Conservation (phyloP, 2,329 filamentous ascomycete genomes). For the Daldinia sp. region DNA sequence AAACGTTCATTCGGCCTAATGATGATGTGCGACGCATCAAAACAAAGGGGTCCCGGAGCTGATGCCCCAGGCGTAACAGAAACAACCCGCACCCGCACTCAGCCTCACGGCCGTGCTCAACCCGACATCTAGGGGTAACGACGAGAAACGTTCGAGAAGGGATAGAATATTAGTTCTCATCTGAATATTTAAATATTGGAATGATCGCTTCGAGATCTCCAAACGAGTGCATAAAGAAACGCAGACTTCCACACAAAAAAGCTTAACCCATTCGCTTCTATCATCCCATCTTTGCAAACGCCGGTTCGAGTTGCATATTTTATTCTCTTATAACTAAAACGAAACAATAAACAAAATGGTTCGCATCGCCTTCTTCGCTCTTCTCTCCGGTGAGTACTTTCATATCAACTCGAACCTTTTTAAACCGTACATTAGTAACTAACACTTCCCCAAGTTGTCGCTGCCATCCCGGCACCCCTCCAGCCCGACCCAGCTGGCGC, state of each 20-base stretch:
- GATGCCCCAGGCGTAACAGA: slow-evolving; percentile 40
- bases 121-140: slow-evolving; percentile 31
- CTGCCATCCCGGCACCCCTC: slow-evolving; percentile 40
- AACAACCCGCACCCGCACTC: slow-evolving; percentile 23
- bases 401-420: background rate
- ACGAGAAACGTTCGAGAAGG: slow-evolving; percentile 25
- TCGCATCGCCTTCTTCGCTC: slow-evolving; percentile 43
- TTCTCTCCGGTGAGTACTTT: slow-evolving; percentile 45
- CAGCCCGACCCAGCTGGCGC: slow-evolving; percentile 45
- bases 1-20: slow-evolving; percentile 12
- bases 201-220: slow-evolving; percentile 38
- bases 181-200: slow-evolving; percentile 37
- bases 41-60: slow-evolving; percentile 38
- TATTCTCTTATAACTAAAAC: background rate
- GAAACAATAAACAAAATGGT: slow-evolving; percentile 48
- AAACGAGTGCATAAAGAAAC: slow-evolving; percentile 24
- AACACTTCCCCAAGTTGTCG: slow-evolving; percentile 22
- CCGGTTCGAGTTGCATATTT: slow-evolving; percentile 9
- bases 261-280: slow-evolving; percentile 8
- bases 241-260: slow-evolving; percentile 23
- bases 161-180: slow-evolving; percentile 1
- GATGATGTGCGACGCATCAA: slow-evolving; percentile 37
- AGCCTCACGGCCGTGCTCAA: slow-evolving; percentile 37
- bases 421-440: slow-evolving; percentile 8
- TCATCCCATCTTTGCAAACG: slow-evolving; percentile 29